Percentiles rank a stretch among this genome's conserved stretches.
Evolutionary conservation across 495 filamentous ascomycete species (phyloP).

Genomic region (Rhypophila decipiens): DNA sequence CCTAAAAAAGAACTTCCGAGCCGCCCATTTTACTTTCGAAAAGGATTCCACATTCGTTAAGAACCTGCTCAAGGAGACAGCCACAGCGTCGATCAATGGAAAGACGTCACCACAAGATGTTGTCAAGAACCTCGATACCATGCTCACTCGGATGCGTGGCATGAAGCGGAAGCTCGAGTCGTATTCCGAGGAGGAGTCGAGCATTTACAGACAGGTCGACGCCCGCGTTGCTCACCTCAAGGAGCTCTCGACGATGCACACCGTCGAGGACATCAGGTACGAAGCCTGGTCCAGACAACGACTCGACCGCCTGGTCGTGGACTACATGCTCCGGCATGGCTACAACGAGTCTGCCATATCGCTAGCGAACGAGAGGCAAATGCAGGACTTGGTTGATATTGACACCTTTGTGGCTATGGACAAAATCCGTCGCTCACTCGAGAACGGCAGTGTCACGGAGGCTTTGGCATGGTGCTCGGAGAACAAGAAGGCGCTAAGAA

Average conservation of each 20-base stretch:
- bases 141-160: conserved; percentile 76
- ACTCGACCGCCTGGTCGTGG: conserved; percentile 78
- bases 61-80: conserved; percentile 60
- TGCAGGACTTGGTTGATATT: conserved; percentile 74
- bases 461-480: conserved; percentile 86
- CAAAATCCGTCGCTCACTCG: conserved; percentile 63
- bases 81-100: conserved; percentile 58
- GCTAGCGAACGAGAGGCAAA: conserved; percentile 62
- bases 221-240: conserved; percentile 75
- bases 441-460: conserved; percentile 63
- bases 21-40: conserved; percentile 75
- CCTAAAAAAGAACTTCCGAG: conserved; percentile 86
- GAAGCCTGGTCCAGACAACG: conserved; percentile 80
- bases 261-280: conserved; percentile 86
- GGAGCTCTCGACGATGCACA: conserved; percentile 71
- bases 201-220: conserved; percentile 62
- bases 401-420: conserved; percentile 81
- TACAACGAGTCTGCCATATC: conserved; percentile 70
- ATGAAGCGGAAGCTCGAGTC: conserved; percentile 79
- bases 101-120: conserved; percentile 58
- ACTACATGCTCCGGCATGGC: conserved; percentile 81
- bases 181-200: conserved; percentile 70
- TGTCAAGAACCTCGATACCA: conserved; percentile 69
- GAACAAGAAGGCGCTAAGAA: conserved; percentile 80
- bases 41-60: conserved; percentile 66